Base-by-base conservation (phyloP, 176 grass and related monocot species). In the Triticum turgidum region DNA sequence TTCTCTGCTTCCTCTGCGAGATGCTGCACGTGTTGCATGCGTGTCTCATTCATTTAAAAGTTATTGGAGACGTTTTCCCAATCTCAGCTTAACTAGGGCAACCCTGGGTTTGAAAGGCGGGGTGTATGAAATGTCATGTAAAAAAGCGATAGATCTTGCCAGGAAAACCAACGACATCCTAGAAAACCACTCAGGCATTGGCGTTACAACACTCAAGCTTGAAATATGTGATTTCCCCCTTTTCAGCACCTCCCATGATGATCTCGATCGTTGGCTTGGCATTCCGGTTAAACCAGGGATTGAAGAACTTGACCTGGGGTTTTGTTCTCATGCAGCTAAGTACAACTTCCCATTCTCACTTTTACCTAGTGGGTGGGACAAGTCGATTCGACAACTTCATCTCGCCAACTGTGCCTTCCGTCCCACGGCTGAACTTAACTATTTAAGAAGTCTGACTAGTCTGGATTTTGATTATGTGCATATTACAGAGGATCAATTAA, bases 11-110 rank as follows among this genome's bases (percentile, higher is more conserved):
- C 42, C 12, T 14, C 39, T 73, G 42, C 39, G 72, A 75, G 72
- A 75, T 49, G 72, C 72, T 51, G 72, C 72, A 75, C 24, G 72
- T 75, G 72, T 9, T 75, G 41, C 72, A 22, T 75, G 41, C 6
- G 72, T 51, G 42, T 75, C 42, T 29, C 42, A 9, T 17, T 29
- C 72, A 49, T 75, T 75, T 75, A 42, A 2, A 29, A 1, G 6
- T 49, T 75, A 6, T 29, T 75, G 72, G 72, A 75, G 13, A 75
- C 17, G 13, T 14, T 75, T 14, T 30, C 72, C 72, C 12, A 75
- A 75, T 49, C 72, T 75, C 72, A 69, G 32, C 12, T 17, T 29
- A 35, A 33, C 6, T 68, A 68, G 27, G 41, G 1, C 21, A n/a
- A n/a, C 34, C 21, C 18, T 70, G 34, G 34, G 68, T 70, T 6